A percentile compares a stretch with the other conserved stretches of the same genome.
These are phyloP conservation scores for Backusella psychrophila DNA, from an alignment of 192 early-diverging fungal species.

Conservation along the genomic window DNA sequence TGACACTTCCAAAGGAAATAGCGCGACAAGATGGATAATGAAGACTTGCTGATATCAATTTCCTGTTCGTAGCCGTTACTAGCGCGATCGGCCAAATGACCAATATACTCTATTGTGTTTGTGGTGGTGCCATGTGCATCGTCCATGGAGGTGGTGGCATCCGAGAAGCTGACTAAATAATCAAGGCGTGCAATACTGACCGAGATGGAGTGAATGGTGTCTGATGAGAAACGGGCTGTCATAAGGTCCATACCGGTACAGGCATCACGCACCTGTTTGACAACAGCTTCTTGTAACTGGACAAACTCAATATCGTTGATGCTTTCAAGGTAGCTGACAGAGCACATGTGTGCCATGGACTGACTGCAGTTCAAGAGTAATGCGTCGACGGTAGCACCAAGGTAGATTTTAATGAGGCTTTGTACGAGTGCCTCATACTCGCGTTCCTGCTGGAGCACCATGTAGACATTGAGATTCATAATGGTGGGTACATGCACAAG, in stretches of 20 bases:
- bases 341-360: slow-evolving; percentile 39
- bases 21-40: slow-evolving; percentile 33
- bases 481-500: slow-evolving; percentile 42
- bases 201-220: slow-evolving; percentile 29
- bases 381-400: slow-evolving; percentile 35
- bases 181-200: slow-evolving; percentile 28
- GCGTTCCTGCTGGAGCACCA: slow-evolving; percentile 43
- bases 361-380: slow-evolving; percentile 41
- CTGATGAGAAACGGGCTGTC: slow-evolving; percentile 8
- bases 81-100: slow-evolving; percentile 11
- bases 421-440: slow-evolving; percentile 48
- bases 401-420: slow-evolving; percentile 42
- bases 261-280: slow-evolving; percentile 24
- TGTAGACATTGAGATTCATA: slow-evolving; percentile 46
- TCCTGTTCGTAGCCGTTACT: slow-evolving; percentile 14
- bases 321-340: slow-evolving; percentile 31
- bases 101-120: slow-evolving; percentile 6
- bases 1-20: slow-evolving; percentile 35
- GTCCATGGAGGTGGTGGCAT: slow-evolving; percentile 25
- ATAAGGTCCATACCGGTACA: slow-evolving; percentile 33
- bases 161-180: slow-evolving; percentile 21
- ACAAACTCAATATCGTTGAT: slow-evolving; percentile 38
- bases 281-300: slow-evolving; percentile 32
- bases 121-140: slow-evolving; percentile 5
- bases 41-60: slow-evolving; percentile 10